Evolutionary conservation across 495 filamentous ascomycete genomes (phyloP).

Genomic region (Aspergillus funiculosus): DNA sequence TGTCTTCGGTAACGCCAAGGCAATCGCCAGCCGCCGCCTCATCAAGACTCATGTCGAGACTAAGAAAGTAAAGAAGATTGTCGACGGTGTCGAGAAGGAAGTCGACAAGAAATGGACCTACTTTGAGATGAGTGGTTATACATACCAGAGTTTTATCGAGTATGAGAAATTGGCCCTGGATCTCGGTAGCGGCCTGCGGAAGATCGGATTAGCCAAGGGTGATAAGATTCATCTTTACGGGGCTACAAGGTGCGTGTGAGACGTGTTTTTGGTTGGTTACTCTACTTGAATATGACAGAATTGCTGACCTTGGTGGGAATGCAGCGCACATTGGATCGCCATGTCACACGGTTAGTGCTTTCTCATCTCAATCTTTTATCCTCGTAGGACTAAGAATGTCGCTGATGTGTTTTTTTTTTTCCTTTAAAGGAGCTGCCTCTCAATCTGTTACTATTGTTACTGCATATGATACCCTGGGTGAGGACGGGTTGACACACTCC

Average conservation of each 20-base stretch:
- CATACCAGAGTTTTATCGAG: conserved; percentile 80
- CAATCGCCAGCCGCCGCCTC: conserved; percentile 71
- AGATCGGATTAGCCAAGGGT: conserved; percentile 67
- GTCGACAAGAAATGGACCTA: conserved; percentile 95
- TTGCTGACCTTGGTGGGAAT: conserved; percentile 7
- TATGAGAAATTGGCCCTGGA: conserved; percentile 72
- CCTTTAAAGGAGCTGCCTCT: conserved; percentile 55
- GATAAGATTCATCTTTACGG: conserved; percentile 85
- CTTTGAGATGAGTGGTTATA: conserved; percentile 86
- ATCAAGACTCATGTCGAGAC: conserved; percentile 83
- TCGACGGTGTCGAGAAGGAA: conserved; percentile 83
- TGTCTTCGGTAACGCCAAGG: conserved; percentile 84
- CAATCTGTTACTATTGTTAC: conserved; percentile 95
- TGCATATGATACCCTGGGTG: conserved; percentile 94
- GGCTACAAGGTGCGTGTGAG: conserved; percentile 67
- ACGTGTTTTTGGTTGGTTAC: neutral
- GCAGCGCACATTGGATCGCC: conserved; percentile 68
- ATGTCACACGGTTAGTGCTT: conserved; percentile 56
- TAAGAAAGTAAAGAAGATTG: conserved; percentile 95
- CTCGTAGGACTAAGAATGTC: neutral
- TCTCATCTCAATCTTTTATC: neutral
- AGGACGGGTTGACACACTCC: conserved; percentile 88
- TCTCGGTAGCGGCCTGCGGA: conserved; percentile 70
- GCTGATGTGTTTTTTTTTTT: conserved; percentile 1
- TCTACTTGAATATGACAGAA: neutral